Base-by-base conservation (phyloP, 2,329 filamentous ascomycete genomes). In the Sphaerulina populicola region DNA sequence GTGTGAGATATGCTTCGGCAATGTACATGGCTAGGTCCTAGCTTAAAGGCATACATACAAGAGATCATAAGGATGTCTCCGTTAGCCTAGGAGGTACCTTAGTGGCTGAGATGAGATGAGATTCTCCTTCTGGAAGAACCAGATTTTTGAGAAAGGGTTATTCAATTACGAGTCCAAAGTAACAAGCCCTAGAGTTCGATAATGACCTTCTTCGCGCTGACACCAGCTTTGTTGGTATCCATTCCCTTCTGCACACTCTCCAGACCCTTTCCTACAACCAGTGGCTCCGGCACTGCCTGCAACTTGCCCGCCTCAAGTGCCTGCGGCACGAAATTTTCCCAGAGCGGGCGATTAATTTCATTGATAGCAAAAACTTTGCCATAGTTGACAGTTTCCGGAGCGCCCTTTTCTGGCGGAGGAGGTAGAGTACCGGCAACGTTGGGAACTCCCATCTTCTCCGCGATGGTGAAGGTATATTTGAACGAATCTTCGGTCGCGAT, bases 191-290 rank as follows among this genome's bases (percentile, higher is more conserved):
- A 57, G n/a, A 66, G 47, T 55, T 67, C 63, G 44, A 67, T 55
- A 6, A 66, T 63, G 2, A 66, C 59, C 60, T 67, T 67, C 61
- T 62, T 64, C 6, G 64, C 65, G 45, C 57, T 62, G 2, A 68
- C 64, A 33, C 65, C 65, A 44, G 60, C 55, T 60, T 65, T 66
- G 43, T 60, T 61, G 40, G 52, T 55, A 29, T 65, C 61, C 18
- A 65, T 33, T 8, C 60, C 65, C 49, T 61, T 60, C 56, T 67
- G 64, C 39, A 67, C 55, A 47, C 30, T 52, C 56, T 64, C 64
- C 33, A 67, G 41, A 6, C 71, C 71, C 52, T 68, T 66, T 0
- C 68, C 69, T 15, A 72, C 58, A 6, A 73, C 61, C 30, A 67
- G 38, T 5, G 69, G 60, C 49, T 66, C 62, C 6, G 71, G 71